These are phyloP conservation scores for Geotrichum phurueaensis DNA, from an alignment of 1,139 yeast species.

Conservation along the genomic window DNA sequence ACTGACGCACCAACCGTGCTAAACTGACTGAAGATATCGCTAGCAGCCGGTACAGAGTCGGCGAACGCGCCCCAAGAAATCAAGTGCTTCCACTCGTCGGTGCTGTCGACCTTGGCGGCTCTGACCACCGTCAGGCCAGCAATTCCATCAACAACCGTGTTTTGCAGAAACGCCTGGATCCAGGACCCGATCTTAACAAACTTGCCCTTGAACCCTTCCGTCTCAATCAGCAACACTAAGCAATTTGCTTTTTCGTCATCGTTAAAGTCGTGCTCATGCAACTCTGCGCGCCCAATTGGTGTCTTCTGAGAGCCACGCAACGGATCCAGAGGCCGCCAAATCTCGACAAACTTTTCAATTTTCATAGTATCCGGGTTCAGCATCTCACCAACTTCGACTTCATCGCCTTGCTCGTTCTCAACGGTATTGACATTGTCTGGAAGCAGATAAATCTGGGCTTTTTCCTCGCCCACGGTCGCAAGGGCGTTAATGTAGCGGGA, in stretches of 20 bases:
- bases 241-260: not conserved
- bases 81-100: conserved; percentile 11
- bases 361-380: conserved; percentile 43
- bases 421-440: conserved; percentile 47
- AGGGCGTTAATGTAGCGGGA: conserved; percentile 30
- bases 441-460: conserved; percentile 23
- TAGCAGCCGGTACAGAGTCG: conserved; percentile 15
- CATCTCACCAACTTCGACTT: conserved; percentile 54
- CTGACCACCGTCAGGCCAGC: conserved; percentile 17
- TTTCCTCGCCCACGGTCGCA: conserved; percentile 14
- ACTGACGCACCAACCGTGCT: not conserved
- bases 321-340: conserved; percentile 53
- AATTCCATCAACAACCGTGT: conserved; percentile 7
- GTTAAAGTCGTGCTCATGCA: not conserved
- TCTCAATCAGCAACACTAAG: conserved; percentile 19
- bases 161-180: conserved; percentile 23
- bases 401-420: conserved; percentile 36
- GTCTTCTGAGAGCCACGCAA: conserved; percentile 36
- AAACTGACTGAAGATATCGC: not conserved
- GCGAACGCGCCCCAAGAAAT: conserved; percentile 18
- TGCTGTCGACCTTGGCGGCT: conserved; percentile 12
- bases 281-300: conserved; percentile 8
- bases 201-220: conserved; percentile 21
- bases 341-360: conserved; percentile 47
- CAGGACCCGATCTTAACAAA: conserved; percentile 25